Evolutionary conservation across 345 rosid genomes (phyloP).

Genomic region (Noccaea bulbosa): DNA sequence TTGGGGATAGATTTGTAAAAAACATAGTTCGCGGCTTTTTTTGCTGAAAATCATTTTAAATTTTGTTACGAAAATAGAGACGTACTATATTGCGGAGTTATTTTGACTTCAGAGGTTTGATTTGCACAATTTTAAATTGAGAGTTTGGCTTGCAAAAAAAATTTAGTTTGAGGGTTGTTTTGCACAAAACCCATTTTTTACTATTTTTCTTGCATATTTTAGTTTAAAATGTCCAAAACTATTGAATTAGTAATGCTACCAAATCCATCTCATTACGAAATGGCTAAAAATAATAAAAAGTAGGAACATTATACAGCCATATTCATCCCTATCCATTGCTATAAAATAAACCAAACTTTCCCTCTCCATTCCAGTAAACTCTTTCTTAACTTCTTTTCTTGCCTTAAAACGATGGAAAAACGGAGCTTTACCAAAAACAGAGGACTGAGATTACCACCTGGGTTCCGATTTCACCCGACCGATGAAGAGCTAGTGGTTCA

Average conservation of each 20-base stretch:
- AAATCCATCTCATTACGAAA: constrained; percentile 13
- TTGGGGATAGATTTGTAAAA: too few species aligned
- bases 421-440: constrained; percentile 61
- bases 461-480: constrained; percentile 92
- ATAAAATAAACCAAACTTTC: constrained; percentile 29
- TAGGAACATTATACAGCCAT: neutral
- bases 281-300: constrained; percentile 3
- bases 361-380: constrained; percentile 18
- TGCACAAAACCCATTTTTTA: too few species aligned
- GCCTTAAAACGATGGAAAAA: constrained; percentile 53
- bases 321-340: constrained; percentile 26
- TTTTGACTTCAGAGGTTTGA: too few species aligned
- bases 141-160: too few species aligned
- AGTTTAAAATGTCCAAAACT: too few species aligned
- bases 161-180: too few species aligned
- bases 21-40: too few species aligned
- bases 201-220: too few species aligned
- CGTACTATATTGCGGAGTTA: too few species aligned
- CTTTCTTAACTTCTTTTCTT: constrained; percentile 5
- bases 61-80: too few species aligned
- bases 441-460: constrained; percentile 77
- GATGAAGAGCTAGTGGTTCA: constrained; percentile 88
- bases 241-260: neutral
- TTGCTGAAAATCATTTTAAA: too few species aligned
- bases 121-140: too few species aligned